Evolutionary conservation across 139 green algal species (phyloP).

Genomic region (Astrephomene gubernaculifera): DNA sequence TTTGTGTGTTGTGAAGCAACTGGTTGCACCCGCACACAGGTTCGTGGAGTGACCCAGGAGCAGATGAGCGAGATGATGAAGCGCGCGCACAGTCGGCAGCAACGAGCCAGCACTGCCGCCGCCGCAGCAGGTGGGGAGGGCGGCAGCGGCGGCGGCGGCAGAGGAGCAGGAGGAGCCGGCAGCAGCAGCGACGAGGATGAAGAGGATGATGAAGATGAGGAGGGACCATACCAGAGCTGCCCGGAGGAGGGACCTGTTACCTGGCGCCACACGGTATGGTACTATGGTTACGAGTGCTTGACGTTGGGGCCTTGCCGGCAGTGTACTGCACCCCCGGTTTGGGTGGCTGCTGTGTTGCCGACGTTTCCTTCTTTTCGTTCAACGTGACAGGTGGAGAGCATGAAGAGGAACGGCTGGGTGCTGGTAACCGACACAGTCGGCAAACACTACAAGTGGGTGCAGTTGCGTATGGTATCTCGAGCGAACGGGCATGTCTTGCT

Average conservation of each 20-base stretch:
- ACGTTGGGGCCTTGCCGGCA: too few relatives aligned
- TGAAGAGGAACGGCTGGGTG: slow-evolving; percentile 33
- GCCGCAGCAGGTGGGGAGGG: neutral
- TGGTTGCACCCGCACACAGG: too few relatives aligned
- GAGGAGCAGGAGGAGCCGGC: neutral
- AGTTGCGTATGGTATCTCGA: neutral
- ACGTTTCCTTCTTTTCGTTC: neutral
- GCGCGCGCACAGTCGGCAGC: slow-evolving; percentile 7
- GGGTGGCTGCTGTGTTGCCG: too few relatives aligned
- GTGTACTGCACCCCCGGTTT: too few relatives aligned
- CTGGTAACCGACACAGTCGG: slow-evolving; percentile 14
- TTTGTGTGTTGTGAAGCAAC: too few relatives aligned
- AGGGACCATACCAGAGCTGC: neutral
- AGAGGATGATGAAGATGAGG: too few relatives aligned
- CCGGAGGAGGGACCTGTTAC: neutral
- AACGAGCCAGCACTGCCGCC: neutral
- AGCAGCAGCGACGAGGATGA: slow-evolving; percentile 1
- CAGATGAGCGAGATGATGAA: slow-evolving; percentile 38
- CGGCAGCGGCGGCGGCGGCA: neutral
- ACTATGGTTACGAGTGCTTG: too few relatives aligned
- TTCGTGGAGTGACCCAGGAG: slow-evolving; percentile 10
- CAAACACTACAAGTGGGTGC: slow-evolving; percentile 36
- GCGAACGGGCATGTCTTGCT: neutral
- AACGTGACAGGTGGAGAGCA: neutral
- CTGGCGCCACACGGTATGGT: slow-evolving; percentile 11